phyloP scores from a whole-genome alignment of 768 basidiomycete genomes.

The Termitomyces bulborhizus region DNA sequence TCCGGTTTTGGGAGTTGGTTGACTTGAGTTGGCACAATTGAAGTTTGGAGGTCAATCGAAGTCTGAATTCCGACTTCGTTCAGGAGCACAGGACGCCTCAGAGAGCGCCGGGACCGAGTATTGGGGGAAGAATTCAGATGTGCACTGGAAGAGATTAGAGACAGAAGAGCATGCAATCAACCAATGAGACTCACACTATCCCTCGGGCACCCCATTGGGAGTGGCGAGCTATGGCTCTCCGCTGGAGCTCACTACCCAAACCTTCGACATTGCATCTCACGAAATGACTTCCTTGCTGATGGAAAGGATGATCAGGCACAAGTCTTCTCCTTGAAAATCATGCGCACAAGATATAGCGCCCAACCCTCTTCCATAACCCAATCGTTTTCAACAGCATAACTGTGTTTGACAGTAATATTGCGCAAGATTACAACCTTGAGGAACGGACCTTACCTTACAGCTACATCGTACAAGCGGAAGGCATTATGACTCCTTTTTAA shows the following conservation, averaged over 20 bases:
- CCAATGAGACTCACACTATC: constrained; percentile 44
- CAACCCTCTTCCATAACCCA: constrained; percentile 72
- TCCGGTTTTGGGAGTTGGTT: constrained; percentile 27
- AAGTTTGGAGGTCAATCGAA: constrained; percentile 25
- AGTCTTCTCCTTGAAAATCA: neutral
- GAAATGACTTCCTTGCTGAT: constrained; percentile 67
- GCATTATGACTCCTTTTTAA: constrained; percentile 50
- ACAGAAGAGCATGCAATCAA: neutral
- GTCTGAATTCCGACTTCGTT: constrained; percentile 64
- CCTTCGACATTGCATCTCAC: constrained; percentile 58
- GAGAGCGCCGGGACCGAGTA: constrained; percentile 35
- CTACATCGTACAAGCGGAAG: constrained; percentile 62
- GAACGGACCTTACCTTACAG: constrained; percentile 45
- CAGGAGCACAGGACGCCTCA: constrained; percentile 52
- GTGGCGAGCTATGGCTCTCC: constrained; percentile 59
- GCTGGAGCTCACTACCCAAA: constrained; percentile 61
- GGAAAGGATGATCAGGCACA: constrained; percentile 3
- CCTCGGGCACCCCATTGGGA: constrained; percentile 70
- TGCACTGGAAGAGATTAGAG: constrained; percentile 29
- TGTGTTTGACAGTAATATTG: constrained; percentile 15
- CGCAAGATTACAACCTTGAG: neutral
- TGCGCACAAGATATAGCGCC: constrained; percentile 52
- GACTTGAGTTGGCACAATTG: constrained; percentile 17
- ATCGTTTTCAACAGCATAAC: constrained; percentile 58
- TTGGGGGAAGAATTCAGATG: constrained; percentile 43